Base-by-base conservation (phyloP, 495 filamentous ascomycete genomes). In the Penicillium atrosanguineum region DNA sequence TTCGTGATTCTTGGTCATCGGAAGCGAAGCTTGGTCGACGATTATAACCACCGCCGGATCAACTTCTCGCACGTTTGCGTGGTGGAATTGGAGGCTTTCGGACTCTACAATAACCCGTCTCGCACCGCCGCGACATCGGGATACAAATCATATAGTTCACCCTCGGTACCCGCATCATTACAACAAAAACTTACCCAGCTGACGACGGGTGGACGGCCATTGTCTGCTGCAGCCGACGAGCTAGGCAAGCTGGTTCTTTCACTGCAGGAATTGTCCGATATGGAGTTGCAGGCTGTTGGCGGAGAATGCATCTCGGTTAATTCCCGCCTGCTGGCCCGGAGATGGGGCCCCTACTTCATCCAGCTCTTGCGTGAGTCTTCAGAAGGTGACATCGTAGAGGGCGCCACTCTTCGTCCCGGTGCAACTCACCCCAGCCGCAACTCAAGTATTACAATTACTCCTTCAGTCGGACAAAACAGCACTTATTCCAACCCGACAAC, bases 31-130 rank as follows among this genome's bases (percentile, higher is more conserved):
- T 76, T 97, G n/a, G 93, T 97, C 0, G 95, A 98, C 53, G 94
- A 98, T 63, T 98, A 98, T 61, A 97, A 97, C 54, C 93, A 98
- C 59, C 88, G 94, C 11, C 85, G 95, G 14, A 95, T 97, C 72
- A 98, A 98, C 65, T 98, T 98, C 69, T 88, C 89, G 9, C 91
- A 98, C 65, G 80, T 97, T 4, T 97, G 93, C 65, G 84, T 96
- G 81, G 92, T 98, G 16, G 94, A 97, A 70, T 74, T 98, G 16
- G 94, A 98, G 68, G 91, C 94, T 0, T 98, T 96, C 74, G 94
- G 94, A 0, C 83, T 98, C 5, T 97, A 95, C 65, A 92, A 97
- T 67, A 97, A 97, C 63, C 90, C 94, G 16, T 81, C 90, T 47
- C 84, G 83, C 60, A 80, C 78, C n/a, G 69, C 82, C 0, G 87